Evolutionary conservation across 2,329 filamentous ascomycete species (phyloP).

Genomic region (Incumbomyces delicatus): DNA sequence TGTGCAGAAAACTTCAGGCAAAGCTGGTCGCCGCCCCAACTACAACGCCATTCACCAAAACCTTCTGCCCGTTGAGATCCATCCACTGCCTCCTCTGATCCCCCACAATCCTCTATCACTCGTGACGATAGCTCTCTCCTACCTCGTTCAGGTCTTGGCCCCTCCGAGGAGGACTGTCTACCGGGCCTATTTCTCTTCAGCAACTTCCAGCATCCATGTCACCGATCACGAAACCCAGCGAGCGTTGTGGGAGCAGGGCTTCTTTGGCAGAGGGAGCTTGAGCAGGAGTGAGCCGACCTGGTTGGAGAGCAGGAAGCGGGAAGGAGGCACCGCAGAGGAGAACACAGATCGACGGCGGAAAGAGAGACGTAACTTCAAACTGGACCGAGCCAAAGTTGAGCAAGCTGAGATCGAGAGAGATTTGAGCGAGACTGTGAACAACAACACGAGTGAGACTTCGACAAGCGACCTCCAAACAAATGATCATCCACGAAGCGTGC

Average conservation of each 20-base stretch:
- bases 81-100: conserved; percentile 78
- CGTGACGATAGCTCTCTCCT: conserved; percentile 67
- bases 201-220: conserved; percentile 75
- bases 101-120: conserved; percentile 87
- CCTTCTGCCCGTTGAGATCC: conserved; percentile 68
- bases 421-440: conserved; percentile 42
- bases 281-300: conserved; percentile 93
- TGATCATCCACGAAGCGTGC: neutral
- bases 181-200: conserved; percentile 67
- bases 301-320: conserved; percentile 71
- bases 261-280: conserved; percentile 88
- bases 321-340: conserved; percentile 72
- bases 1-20: neutral
- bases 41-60: conserved; percentile 71
- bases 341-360: conserved; percentile 65
- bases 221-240: conserved; percentile 65
- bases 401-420: conserved; percentile 72
- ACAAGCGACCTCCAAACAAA: neutral
- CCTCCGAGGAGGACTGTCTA: conserved; percentile 55
- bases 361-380: conserved; percentile 74
- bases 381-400: conserved; percentile 82
- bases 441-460: neutral
- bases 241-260: conserved; percentile 90
- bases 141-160: conserved; percentile 61
- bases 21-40: conserved; percentile 34